phyloP scores from a whole-genome alignment of 2,329 filamentous ascomycete species.

The Colletotrichum graminicola region DNA sequence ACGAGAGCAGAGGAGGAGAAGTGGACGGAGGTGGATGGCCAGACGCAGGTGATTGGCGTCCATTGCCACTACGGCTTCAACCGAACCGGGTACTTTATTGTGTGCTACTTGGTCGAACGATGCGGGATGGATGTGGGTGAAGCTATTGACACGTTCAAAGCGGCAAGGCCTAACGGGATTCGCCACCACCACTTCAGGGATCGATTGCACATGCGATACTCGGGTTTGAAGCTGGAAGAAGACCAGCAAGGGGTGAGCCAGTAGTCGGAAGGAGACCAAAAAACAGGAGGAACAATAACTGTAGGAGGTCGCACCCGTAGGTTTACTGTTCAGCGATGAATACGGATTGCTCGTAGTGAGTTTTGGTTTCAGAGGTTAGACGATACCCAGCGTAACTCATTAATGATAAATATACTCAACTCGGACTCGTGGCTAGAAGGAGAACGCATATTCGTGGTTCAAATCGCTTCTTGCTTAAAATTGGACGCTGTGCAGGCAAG shows the following conservation, averaged over 20 bases:
- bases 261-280: background rate
- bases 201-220: slow-evolving; percentile 84
- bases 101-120: slow-evolving; percentile 89
- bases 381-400: slow-evolving; percentile 11
- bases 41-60: slow-evolving; percentile 75
- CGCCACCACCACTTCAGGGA: slow-evolving; percentile 91
- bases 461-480: background rate
- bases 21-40: slow-evolving; percentile 53
- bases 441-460: background rate
- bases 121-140: slow-evolving; percentile 78
- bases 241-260: background rate
- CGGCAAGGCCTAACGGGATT: slow-evolving; percentile 82
- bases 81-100: slow-evolving; percentile 90
- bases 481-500: background rate
- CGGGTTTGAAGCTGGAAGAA: slow-evolving; percentile 42
- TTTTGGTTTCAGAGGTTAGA: background rate
- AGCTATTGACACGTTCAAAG: slow-evolving; percentile 83
- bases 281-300: background rate
- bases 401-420: slow-evolving; percentile 15
- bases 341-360: background rate
- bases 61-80: slow-evolving; percentile 99
- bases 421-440: background rate
- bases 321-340: background rate
- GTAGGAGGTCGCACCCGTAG: background rate
- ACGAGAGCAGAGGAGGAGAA: slow-evolving; percentile 58